Evolutionary conservation across 768 basidiomycete species (phyloP).

Genomic region (Suillus weaverae): DNA sequence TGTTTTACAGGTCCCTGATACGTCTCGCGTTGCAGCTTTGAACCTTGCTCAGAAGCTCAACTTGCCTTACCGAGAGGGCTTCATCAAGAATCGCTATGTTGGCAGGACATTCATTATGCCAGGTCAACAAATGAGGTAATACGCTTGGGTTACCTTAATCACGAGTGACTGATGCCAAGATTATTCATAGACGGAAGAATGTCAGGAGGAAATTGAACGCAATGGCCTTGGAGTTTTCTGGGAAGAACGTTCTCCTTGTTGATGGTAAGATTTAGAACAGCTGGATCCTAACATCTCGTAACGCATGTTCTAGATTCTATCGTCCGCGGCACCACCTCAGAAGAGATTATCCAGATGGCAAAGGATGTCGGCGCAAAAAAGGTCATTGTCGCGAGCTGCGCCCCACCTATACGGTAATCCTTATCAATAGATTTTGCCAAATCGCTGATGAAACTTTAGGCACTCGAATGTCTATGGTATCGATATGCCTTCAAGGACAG

Average conservation of each 20-base stretch:
- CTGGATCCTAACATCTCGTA: background rate
- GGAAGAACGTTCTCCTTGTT: constrained; percentile 91
- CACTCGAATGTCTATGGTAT: constrained; percentile 97
- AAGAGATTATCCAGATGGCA: constrained; percentile 99
- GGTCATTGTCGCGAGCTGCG: constrained; percentile 95
- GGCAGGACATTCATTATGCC: constrained; percentile 99
- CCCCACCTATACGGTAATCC: constrained; percentile 86
- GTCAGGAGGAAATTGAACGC: constrained; percentile 95
- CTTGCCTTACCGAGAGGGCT: constrained; percentile 95
- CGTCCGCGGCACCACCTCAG: constrained; percentile 96
- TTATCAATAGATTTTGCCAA: background rate
- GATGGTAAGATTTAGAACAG: constrained; percentile 61
- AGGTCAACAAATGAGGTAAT: constrained; percentile 88
- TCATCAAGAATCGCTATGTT: constrained; percentile 98
- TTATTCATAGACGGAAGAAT: constrained; percentile 71
- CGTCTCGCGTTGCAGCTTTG: constrained; percentile 91
- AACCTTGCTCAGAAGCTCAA: constrained; percentile 89
- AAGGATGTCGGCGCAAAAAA: constrained; percentile 97
- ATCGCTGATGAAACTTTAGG: constrained; percentile 36
- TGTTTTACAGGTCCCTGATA: constrained; percentile 81
- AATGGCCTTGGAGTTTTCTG: constrained; percentile 94
- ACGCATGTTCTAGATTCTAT: constrained; percentile 74
- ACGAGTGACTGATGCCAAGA: constrained; percentile 2
- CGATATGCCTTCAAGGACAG: constrained; percentile 96
- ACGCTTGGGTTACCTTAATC: background rate